Base-by-base conservation (phyloP, 768 basidiomycete species). In the Tephrocybe sp. region DNA sequence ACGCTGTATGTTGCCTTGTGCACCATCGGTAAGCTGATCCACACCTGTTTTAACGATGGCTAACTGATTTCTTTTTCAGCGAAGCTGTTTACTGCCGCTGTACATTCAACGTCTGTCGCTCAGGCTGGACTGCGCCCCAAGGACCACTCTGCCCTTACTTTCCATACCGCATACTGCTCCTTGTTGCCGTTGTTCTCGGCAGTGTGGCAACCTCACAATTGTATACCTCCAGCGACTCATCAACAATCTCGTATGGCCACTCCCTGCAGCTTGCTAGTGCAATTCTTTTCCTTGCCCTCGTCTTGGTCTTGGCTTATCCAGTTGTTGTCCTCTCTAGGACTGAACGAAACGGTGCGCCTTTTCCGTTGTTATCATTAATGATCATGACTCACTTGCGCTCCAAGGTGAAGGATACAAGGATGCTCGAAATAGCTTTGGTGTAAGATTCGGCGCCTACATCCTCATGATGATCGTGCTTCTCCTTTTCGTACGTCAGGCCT, bases 181-280 rank as follows among this genome's bases (percentile, higher is more conserved):
- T 44, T 16, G 19, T 34, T 7, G 49, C 49, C n/a, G 3, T 50
- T 21, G 49, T 50, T 21, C 19, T 44, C 19, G 49, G 49, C 19
- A 50, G 49, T 38, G 49, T 50, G 2, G 49, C 41, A 13, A 15
- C 44, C 16, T 43, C 49, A 4, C 42, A 50, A 16, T 41, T 44
- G 19, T 43, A 43, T 44, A 44, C 33, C n/a, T 43, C 49, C 7
- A 21, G 44, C 16, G 42, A 50, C 22, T 4, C 49, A 11, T 18
- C 19, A 25, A 39, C 8, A n/a, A 37, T 44, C 11, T 38, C 49
- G 42, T 19, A 23, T 21, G 49, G 42, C 10, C 23, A 24, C 11
- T 50, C 49, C 29, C 11, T 50, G 19, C 21, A 50, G 10, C 34
- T 50, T 8, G 25, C 49, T 15, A 50, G 49, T 25, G 12, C 42